Evolutionary conservation across 371 early-diverging fungal species (phyloP).

Genomic region (Rhizopus delemar): DNA sequence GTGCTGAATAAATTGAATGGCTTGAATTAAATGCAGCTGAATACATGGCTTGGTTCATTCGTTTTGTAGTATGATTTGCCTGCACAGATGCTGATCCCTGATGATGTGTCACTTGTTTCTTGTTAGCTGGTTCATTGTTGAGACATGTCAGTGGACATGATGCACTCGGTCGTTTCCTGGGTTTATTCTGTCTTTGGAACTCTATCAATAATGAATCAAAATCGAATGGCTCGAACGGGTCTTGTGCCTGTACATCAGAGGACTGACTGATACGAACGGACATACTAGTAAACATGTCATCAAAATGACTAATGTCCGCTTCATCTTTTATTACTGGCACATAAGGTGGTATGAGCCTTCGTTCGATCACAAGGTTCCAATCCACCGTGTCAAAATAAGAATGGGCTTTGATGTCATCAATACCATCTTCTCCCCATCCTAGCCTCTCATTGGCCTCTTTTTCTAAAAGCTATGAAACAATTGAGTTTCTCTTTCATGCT

Average conservation of each 20-base stretch:
- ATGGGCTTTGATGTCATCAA: constrained; percentile 65
- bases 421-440: constrained; percentile 58
- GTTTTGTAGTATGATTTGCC: too few relatives aligned
- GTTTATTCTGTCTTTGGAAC: constrained; percentile 12
- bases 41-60: constrained; percentile 1
- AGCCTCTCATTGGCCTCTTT: constrained; percentile 66
- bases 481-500: neutral
- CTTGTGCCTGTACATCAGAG: constrained; percentile 17
- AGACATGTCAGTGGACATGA: constrained; percentile 9
- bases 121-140: constrained; percentile 10
- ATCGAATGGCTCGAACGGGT: constrained; percentile 39
- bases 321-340: constrained; percentile 50
- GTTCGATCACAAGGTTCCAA: constrained; percentile 66
- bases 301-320: constrained; percentile 64
- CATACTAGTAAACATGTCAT: constrained; percentile 60
- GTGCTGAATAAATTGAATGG: constrained; percentile 15
- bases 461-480: constrained; percentile 57
- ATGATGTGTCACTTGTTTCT: constrained; percentile 1
- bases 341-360: constrained; percentile 56
- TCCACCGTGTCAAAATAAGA: constrained; percentile 66
- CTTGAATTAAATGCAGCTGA: constrained; percentile 7
- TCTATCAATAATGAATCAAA: constrained; percentile 4
- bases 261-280: constrained; percentile 47
- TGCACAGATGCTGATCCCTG: too few relatives aligned
- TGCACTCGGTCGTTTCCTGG: constrained; percentile 36